Base-by-base conservation (phyloP, 129 eudicot genomes). In the Erigeron canadensis region DNA sequence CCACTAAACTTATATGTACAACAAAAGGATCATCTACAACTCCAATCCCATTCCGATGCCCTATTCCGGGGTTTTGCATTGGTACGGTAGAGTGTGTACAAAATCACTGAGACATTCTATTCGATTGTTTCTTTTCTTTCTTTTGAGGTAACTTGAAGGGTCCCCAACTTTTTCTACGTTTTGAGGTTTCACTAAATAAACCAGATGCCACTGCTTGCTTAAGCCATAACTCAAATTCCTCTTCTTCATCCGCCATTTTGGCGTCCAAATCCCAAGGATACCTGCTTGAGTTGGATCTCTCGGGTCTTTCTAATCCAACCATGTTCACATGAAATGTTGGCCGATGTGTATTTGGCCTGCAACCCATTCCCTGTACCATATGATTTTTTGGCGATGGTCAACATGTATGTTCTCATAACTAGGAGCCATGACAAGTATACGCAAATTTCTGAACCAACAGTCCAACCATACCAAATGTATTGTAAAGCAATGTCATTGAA, bases 321-420 rank as follows among this genome's bases (percentile, higher is more conserved):
- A 89, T 89, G 93, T 94, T 94, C 75, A 94, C 97, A 69, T 90
- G 98, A 87, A 94, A 94, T 46, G 96, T 94, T 6, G 98, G 93
- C 9, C 96, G 80, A 65, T 94, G 98, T 19, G 98, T 94, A 54
- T 94, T 94, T 34, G 98, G 96, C 83, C 96, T 89, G 80, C 98
- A 94, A 39, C 96, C 95, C 98, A 94, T 94, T 71, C 98, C 98
- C 98, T 94, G 81, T 37, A 61, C 42, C 43, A 48, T 45, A 19
- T 37, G 6, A 43, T 8, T 41, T 28, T 59, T 22, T 58, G 22
- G 41, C 21, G 4, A 28, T 63, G 23, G n/a, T 17, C 6, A 9
- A 12, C 19, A 65, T 7, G 11, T 41, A 60, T 2, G 16, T 60
- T 60, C 44, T 60, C 34, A 18, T 0, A 60, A 28, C 44, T 28